A percentile compares a stretch with the other conserved stretches of the same genome.
phyloP scores from a whole-genome alignment of 306 rosid genomes.

The Carpinus fangiana region DNA sequence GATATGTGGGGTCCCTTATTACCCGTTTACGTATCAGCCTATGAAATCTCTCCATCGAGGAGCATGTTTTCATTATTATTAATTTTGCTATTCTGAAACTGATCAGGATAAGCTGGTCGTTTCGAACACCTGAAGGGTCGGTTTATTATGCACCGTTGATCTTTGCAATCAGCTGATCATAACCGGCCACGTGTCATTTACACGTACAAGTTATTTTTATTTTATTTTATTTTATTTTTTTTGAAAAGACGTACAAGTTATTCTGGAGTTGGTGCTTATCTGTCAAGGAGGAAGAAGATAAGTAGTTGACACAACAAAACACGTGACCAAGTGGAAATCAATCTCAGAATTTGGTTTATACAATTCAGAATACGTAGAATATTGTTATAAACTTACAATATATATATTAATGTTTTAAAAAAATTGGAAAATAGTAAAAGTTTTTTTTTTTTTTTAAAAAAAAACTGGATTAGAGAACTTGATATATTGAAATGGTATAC shows the following conservation, averaged over 20 bases:
- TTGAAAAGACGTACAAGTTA: not conserved
- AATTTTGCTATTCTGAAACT: not conserved
- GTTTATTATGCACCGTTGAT: not conserved
- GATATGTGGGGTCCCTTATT: not conserved
- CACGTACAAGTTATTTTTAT: not conserved
- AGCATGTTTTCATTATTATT: no score
- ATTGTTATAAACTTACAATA: no score
- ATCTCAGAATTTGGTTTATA: no score
- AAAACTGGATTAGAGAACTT: no score
- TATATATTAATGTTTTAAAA: no score
- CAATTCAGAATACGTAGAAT: no score
- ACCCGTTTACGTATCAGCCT: not conserved
- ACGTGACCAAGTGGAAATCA: not conserved
- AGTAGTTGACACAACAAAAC: not conserved
- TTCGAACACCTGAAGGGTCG: slow-evolving; percentile 10
- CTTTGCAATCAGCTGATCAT: not conserved
- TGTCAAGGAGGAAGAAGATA: not conserved
- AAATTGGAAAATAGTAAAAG: no score
- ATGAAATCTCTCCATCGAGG: slow-evolving; percentile 1
- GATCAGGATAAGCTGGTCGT: not conserved
- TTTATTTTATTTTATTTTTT: no score
- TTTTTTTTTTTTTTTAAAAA: no score
- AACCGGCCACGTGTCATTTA: not conserved
- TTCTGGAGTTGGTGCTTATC: not conserved
- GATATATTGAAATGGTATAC: no score